Base-by-base conservation (phyloP, 257 asterid species). In the Solanum etuberosum region DNA sequence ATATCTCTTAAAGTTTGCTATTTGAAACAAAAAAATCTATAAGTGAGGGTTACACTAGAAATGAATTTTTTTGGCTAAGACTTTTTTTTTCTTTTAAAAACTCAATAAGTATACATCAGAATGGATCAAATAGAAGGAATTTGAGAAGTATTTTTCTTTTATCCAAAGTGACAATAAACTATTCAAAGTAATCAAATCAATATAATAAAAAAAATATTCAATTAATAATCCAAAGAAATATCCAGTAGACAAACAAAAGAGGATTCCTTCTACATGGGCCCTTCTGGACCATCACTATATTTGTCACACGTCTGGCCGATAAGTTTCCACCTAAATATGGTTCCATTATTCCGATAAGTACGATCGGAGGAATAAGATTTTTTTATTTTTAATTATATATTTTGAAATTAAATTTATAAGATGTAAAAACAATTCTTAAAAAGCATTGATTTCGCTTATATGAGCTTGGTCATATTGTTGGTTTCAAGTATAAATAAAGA, bases 291-390 rank as follows among this genome's bases (percentile, higher is more conserved):
- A 67, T 76, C 11, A 63, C 77, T 68, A 3, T n/a, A 40, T 86
- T 71, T 89, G 89, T 89, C 89, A 87, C 37, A 77, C 46, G 59
- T 15, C 29, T 29, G 86, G 83, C 38, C 76, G 89, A 90, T 89
- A 90, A 89, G 89, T 87, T 54, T 87, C 88, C 34, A 61, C 59
- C n/a, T 72, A 25, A 5, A 35, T 37, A 11, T 0, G 1, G 21
- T 10, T 25, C 14, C 59, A 76, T 42, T 80, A 81, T 87, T 77
- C 18, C 1, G 11, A 72, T 4, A 9, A 72, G 2, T 72, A 34
- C 5, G 27, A 9, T 2, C 0, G 0, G 0, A 20, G 6, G 37
- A 9, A 21, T 9, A 0, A 71, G 0, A 18, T 18, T 34, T 0
- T 0, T 34, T 0, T 18, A 8, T 16, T 4, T 0, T 18, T 71